Percentiles rank a stretch among this genome's conserved stretches.
These are phyloP conservation scores for Cladosporium colombiae DNA, from an alignment of 2,329 filamentous ascomycete genomes.

Conservation along the genomic window DNA sequence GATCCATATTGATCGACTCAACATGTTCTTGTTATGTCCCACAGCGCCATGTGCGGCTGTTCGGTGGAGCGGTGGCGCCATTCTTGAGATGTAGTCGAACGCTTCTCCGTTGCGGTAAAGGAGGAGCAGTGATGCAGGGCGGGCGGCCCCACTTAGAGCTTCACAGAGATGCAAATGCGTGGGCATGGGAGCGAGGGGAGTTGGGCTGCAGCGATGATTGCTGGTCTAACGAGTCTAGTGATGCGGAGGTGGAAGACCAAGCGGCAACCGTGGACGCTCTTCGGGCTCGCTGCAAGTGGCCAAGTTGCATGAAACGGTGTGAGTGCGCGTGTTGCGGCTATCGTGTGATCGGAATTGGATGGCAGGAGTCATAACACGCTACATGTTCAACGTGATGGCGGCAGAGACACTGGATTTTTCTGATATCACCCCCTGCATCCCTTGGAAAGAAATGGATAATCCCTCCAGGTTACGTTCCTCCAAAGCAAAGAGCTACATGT, in stretches of 20 bases:
- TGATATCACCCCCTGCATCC: background rate
- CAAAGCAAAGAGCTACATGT: background rate
- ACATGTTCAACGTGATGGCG: background rate
- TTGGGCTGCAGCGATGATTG: conserved; percentile 11
- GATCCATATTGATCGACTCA: background rate
- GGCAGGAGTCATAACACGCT: background rate
- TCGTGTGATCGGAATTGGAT: background rate
- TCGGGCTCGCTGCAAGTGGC: background rate
- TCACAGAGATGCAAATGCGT: background rate
- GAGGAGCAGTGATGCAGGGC: background rate
- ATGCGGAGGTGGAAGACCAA: background rate
- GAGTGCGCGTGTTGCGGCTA: background rate
- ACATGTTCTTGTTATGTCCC: background rate
- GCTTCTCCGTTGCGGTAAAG: background rate
- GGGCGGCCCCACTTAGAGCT: conserved; percentile 13
- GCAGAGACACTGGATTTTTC: background rate
- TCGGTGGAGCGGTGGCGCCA: conserved; percentile 5
- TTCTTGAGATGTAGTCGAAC: background rate
- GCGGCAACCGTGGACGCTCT: background rate
- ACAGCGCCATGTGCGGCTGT: background rate
- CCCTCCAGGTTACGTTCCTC: too few relatives aligned
- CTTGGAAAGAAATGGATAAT: background rate
- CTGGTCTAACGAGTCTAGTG: background rate
- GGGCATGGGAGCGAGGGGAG: background rate
- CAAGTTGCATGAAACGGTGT: conserved; percentile 1